Base-by-base conservation (phyloP, 2,329 filamentous ascomycete species). In the Bipolaris victoriae region DNA sequence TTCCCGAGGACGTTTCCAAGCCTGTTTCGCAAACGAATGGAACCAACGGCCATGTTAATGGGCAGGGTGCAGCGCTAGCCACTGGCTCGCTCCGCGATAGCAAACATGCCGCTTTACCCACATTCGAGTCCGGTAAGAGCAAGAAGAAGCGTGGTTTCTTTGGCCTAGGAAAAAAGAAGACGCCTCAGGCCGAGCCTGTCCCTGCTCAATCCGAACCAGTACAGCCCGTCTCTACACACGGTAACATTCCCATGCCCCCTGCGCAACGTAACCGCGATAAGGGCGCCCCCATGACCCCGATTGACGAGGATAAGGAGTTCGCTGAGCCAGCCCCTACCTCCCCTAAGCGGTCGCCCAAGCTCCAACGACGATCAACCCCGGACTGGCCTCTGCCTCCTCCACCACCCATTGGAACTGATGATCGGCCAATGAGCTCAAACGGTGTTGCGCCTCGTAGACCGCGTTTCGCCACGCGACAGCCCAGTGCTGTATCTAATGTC, bases 131-230 rank as follows among this genome's bases (percentile, higher is more conserved):
- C n/a, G 69, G 70, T 43, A 76, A 74, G 47, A 57, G 71, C 22
- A 79, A 79, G 60, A 67, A 73, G 53, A 80, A 79, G 60, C 77
- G 78, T 15, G 69, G 72, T 16, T 77, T 80, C 62, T 78, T 80
- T 53, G 71, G 82, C 77, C 55, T 92, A n/a, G 84, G 87, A 36
- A 86, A 89, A 52, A 88, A 84, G 75, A 90, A 87, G 71, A 24
- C 44, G 3, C 31, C 68, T 77, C 77, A 80, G 22, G 16, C 53
- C 11, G 48, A 59, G n/a, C 40, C 44, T 16, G 33, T 63, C 70
- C 37, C 75, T 74, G 40, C 68, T 77, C 77, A 80, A 33, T 20
- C 53, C 18, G 45, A 51, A 6, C 31, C 46, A 33, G 41, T 63
- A 69, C 40, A 76, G 73, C 33, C 75, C 75, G 49, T 75, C 75